phyloP scores from a whole-genome alignment of 495 filamentous ascomycete species.

The Jackrogersella minutella region DNA sequence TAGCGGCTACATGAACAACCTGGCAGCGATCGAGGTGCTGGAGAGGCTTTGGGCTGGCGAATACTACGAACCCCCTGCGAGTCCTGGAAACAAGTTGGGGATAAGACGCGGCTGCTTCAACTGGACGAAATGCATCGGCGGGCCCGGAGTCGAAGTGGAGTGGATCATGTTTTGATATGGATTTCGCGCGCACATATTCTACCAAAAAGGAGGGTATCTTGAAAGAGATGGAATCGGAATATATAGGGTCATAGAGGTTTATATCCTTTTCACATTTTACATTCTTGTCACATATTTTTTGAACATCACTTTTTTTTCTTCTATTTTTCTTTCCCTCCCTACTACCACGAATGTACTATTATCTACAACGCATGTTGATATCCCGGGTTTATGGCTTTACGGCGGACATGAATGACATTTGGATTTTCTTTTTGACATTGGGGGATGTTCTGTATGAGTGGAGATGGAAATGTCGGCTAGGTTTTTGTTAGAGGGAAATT shows the following conservation, averaged over 20 bases:
- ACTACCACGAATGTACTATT: constrained; percentile 38
- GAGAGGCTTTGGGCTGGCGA: constrained; percentile 80
- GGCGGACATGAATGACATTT: constrained; percentile 32
- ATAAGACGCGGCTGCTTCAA: constrained; percentile 64
- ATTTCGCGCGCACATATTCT: constrained; percentile 13
- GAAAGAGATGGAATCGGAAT: constrained; percentile 21
- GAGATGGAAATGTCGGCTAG: constrained; percentile 18
- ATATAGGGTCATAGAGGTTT: constrained; percentile 35
- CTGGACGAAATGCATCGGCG: constrained; percentile 80
- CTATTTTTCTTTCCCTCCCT: constrained; percentile 3
- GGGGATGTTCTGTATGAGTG: constrained; percentile 29
- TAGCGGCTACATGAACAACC: constrained; percentile 91
- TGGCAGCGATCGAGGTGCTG: constrained; percentile 83
- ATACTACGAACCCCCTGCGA: constrained; percentile 54
- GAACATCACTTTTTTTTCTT: constrained; percentile 3
- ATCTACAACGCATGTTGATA: constrained; percentile 38
- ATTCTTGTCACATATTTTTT: constrained; percentile 29
- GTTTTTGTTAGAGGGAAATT: neutral
- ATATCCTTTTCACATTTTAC: constrained; percentile 6
- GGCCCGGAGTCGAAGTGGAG: constrained; percentile 73
- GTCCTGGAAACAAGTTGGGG: constrained; percentile 43
- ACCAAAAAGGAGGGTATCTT: constrained; percentile 22
- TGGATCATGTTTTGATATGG: constrained; percentile 79
- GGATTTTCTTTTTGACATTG: constrained; percentile 31
- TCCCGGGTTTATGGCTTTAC: constrained; percentile 33